Conservation (phyloP, 1,139 yeast species). For the Lodderomyces theae region DNA sequence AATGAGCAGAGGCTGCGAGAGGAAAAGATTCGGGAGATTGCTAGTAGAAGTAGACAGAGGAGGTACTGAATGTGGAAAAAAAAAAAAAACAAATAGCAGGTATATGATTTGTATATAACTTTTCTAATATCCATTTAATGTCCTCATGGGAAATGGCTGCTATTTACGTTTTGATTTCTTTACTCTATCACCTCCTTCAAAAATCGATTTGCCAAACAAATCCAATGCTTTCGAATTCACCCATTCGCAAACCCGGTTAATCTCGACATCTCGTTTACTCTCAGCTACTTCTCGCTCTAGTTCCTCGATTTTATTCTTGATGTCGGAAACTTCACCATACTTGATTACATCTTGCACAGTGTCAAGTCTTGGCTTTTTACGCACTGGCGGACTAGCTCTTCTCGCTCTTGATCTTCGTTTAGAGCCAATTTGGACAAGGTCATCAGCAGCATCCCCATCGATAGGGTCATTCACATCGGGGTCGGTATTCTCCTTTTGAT, state of each 20-base stretch:
- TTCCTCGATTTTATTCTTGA: constrained; percentile 24
- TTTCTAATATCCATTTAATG: neutral
- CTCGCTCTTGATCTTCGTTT: constrained; percentile 22
- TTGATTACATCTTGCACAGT: constrained; percentile 29
- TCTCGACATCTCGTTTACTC: constrained; percentile 37
- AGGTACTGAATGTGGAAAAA: constrained; percentile 5
- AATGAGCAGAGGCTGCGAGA: constrained; percentile 49
- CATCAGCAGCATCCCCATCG: neutral
- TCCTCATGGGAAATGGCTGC: too few relatives aligned
- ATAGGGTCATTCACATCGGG: constrained; percentile 11
- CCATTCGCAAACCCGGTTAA: constrained; percentile 55
- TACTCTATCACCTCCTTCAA: constrained; percentile 52
- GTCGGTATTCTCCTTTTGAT: constrained; percentile 11
- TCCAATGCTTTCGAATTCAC: constrained; percentile 58
- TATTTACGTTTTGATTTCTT: constrained; percentile 22
- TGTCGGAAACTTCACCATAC: constrained; percentile 29
- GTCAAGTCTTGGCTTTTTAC: constrained; percentile 18
- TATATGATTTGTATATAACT: too few relatives aligned
- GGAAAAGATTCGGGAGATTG: constrained; percentile 56
- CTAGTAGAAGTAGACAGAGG: constrained; percentile 39
- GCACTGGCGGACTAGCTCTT: constrained; percentile 6
- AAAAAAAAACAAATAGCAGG: too few relatives aligned
- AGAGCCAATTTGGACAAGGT: constrained; percentile 17
- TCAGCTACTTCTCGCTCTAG: constrained; percentile 29
- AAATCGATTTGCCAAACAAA: constrained; percentile 48